Base-by-base conservation (phyloP, 2,329 filamentous ascomycete genomes). In the Didymella sp. region DNA sequence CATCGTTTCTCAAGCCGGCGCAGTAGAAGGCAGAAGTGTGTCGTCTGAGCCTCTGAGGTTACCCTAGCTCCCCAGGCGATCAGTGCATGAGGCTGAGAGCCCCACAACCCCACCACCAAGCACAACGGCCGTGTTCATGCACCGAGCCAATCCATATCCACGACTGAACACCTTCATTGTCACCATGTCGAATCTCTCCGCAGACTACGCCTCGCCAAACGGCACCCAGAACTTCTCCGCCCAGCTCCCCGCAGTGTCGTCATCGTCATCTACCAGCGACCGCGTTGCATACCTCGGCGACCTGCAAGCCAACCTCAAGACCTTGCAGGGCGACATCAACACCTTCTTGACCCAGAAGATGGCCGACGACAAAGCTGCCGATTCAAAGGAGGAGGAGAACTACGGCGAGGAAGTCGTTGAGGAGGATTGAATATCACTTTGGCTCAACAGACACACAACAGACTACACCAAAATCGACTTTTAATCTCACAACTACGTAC, bases 391-490 rank as follows among this genome's bases (percentile, higher is more conserved):
- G 28, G 90, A 92, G 71, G 86, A 90, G 68, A 89, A 92, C 71
- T 96, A 96, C 72, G 92, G 92, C 44, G 92, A 96, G 75, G 92
- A 96, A 74, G 85, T 87, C 22, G 79, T 85, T 12, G 87, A 88
- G 46, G 88, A 90, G 38, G 88, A 90, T 15, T 51, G 42, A 56
- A 37, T 7, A 21, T 21, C 9, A 12, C n/a, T n/a, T n/a, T n/a
- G n/a, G n/a, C n/a, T n/a, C n/a, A n/a, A n/a, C n/a, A n/a, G n/a
- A n/a, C n/a, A n/a, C n/a, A n/a, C n/a, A n/a, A n/a, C n/a, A n/a
- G n/a, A n/a, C n/a, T n/a, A n/a, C n/a, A n/a, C n/a, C n/a, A n/a
- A n/a, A n/a, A n/a, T n/a, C n/a, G n/a, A n/a, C n/a, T n/a, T n/a
- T n/a, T n/a, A n/a, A n/a, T n/a, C n/a, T n/a, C n/a, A n/a, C n/a